Base-by-base conservation (phyloP, 2,329 filamentous ascomycete species). In the Beauveria australis region DNA sequence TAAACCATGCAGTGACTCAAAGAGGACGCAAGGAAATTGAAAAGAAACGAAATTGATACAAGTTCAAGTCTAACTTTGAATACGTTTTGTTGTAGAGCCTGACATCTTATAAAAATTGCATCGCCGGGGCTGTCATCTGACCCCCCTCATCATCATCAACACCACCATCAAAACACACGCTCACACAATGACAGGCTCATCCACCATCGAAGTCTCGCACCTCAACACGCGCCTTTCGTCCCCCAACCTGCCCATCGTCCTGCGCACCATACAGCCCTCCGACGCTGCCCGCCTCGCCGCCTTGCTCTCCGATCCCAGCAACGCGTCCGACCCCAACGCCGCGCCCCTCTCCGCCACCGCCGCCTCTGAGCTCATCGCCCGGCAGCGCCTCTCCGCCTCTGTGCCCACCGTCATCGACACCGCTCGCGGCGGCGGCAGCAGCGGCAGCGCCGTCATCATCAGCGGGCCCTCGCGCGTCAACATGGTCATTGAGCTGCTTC, bases 391-490 rank as follows among this genome's bases (percentile, higher is more conserved):
- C 53, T 68, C 67, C 61, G 71, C 59, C 37, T 63, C 67, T 19
- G 64, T 69, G 51, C 64, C 67, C 3, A 66, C 67, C 54, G 58
- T 67, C 1, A 30, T 66, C 5, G 59, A 61, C 41, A 19, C 58
- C 1, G 59, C 52, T n/a, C 61, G 61, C 5, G n/a, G 5, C 14
- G 19, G 26, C 7, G 63, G 33, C 33, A 4, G 30, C 14, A 16
- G 26, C 7, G 62, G 30, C 30, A 5, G 30, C 30, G 30, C 10
- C 30, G 30, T 33, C 12, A 5, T 64, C 6, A 24, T 63, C 33
- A 64, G 67, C 49, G 68, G 68, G 10, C 69, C 69, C 14, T 53
- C 62, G 30, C 62, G 68, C 28, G 64, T 71, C 22, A 69, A 70
- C 61, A 64, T 71, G 61, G 59, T 64, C 16, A 22, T 70, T 3